Evolutionary conservation across 31 red algal genomes (phyloP).

Genomic region (Endocladia muricata): DNA sequence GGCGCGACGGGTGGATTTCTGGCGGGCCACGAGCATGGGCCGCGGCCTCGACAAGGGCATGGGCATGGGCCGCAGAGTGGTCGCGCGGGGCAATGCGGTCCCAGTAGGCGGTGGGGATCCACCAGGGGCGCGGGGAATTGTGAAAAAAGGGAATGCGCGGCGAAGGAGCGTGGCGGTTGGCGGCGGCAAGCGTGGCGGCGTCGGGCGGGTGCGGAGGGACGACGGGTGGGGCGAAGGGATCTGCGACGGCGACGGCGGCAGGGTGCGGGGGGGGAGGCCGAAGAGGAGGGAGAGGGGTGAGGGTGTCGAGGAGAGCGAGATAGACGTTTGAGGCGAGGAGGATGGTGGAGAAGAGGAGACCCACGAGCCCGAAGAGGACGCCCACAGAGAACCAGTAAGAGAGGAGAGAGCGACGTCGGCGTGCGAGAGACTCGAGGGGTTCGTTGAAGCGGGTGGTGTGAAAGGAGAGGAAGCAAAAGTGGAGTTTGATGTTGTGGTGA

Average conservation of each 20-base stretch:
- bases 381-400: constrained; percentile 29
- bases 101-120: constrained; percentile 2
- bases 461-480: constrained; percentile 16
- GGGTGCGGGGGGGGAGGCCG: not conserved
- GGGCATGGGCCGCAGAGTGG: not conserved
- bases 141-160: constrained; percentile 6
- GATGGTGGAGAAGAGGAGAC: constrained; percentile 11
- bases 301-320: constrained; percentile 3
- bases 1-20: not conserved
- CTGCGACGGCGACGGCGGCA: not conserved
- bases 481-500: constrained; percentile 25
- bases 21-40: too few relatives aligned
- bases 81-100: not conserved
- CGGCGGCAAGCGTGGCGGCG: too few relatives aligned
- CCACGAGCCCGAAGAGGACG: constrained; percentile 14
- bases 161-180: not conserved
- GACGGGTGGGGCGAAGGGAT: not conserved
- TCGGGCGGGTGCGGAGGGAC: too few relatives aligned
- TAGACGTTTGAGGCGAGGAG: constrained; percentile 26
- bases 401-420: constrained; percentile 1
- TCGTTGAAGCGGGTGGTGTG: constrained; percentile 24
- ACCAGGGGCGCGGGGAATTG: not conserved
- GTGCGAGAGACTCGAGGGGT: not conserved
- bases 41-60: too few relatives aligned
- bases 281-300: not conserved